These are phyloP conservation scores for Aeminium ludgeri DNA, from an alignment of 495 filamentous ascomycete genomes.

Conservation along the genomic window DNA sequence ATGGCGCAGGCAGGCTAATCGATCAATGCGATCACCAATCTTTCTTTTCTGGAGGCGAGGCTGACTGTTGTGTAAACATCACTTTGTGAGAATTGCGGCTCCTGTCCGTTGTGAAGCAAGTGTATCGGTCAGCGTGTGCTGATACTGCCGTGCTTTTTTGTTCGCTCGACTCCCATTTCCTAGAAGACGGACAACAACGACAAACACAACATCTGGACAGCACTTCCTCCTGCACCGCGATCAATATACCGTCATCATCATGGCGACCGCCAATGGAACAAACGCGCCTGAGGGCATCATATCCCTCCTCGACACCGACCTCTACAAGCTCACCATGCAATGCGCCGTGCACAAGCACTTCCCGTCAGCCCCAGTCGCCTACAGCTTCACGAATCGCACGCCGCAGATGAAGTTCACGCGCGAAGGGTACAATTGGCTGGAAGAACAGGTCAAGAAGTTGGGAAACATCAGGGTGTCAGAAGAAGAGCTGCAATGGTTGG, in stretches of 20 bases:
- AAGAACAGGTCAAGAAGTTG: conserved; percentile 65
- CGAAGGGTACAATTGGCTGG: conserved; percentile 68
- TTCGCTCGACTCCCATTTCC: no score
- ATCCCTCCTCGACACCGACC: conserved; percentile 89
- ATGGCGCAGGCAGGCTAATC: no score
- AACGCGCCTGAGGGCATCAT: conserved; percentile 49
- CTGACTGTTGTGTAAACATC: no score
- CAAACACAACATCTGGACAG: no score
- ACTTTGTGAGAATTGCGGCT: no score
- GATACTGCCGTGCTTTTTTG: neutral
- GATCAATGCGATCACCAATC: no score
- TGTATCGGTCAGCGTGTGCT: no score
- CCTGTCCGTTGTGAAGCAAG: no score
- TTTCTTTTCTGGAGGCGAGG: no score
- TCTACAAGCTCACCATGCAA: conserved; percentile 99
- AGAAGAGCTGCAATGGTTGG: conserved; percentile 67
- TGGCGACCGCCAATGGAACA: conserved; percentile 6
- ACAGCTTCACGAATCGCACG: conserved; percentile 88
- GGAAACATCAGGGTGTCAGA: conserved; percentile 55
- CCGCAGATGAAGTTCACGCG: conserved; percentile 79
- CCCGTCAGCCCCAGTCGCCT: conserved; percentile 66
- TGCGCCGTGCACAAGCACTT: conserved; percentile 86
- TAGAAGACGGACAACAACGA: neutral
- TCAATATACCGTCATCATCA: neutral
- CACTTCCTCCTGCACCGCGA: neutral